Conservation (phyloP, 305 asterid species). For the Petunia hybrid region DNA sequence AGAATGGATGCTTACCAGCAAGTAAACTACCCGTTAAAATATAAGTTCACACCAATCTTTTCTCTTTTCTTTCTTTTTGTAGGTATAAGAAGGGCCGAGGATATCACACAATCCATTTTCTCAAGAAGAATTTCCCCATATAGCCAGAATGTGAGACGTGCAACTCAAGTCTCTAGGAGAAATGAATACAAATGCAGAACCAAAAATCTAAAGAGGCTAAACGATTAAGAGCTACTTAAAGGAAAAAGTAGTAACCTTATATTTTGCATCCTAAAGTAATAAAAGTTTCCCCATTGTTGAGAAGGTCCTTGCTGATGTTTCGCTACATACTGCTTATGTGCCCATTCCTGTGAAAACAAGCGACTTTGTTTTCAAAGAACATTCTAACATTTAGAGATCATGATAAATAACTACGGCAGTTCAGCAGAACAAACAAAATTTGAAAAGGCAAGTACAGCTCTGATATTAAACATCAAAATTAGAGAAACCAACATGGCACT, state of each 20-base stretch:
- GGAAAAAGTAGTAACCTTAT: slow-evolving; percentile 62
- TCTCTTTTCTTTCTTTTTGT: neutral
- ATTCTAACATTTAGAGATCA: too few relatives aligned
- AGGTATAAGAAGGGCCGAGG: neutral
- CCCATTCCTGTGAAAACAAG: slow-evolving; percentile 76
- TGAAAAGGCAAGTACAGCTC: neutral
- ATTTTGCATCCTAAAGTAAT: slow-evolving; percentile 94
- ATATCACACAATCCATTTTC: neutral
- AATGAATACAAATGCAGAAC: neutral
- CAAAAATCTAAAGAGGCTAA: neutral
- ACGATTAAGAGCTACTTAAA: neutral
- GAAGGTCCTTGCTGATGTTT: slow-evolving; percentile 99
- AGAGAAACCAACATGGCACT: neutral
- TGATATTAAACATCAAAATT: neutral
- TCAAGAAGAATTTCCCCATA: neutral
- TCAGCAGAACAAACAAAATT: neutral
- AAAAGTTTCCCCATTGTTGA: slow-evolving; percentile 99
- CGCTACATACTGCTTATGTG: slow-evolving; percentile 86
- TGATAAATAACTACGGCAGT: neutral
- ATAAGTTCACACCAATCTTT: neutral
- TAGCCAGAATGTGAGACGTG: neutral
- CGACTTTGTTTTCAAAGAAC: neutral
- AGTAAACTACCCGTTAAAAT: too few relatives aligned
- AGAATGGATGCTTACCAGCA: too few relatives aligned
- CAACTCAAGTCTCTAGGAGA: neutral